These are phyloP conservation scores for Escovopsis sp. DNA, from an alignment of 2,329 filamentous ascomycete genomes.

Conservation along the genomic window DNA sequence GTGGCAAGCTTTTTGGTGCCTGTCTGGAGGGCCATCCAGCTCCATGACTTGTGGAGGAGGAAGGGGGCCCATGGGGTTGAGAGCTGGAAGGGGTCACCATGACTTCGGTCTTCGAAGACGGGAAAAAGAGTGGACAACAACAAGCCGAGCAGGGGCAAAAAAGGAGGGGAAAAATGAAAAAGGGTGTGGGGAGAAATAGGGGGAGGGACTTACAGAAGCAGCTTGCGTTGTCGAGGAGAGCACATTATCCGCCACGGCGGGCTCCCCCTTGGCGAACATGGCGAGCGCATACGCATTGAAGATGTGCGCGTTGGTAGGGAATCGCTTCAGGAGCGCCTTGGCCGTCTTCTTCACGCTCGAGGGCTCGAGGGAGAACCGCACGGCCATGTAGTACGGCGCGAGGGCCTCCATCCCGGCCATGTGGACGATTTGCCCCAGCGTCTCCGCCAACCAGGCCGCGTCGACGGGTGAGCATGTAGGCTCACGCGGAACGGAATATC, in stretches of 20 bases:
- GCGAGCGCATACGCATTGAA: slow-evolving; percentile 71
- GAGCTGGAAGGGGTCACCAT: slow-evolving; percentile 8
- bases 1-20: slow-evolving; percentile 20
- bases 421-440: slow-evolving; percentile 44
- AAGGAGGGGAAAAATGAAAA: no score
- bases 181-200: not conserved
- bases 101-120: no score
- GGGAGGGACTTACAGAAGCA: slow-evolving; percentile 13
- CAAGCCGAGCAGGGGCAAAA: no score
- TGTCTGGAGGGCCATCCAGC: slow-evolving; percentile 47
- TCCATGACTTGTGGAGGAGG: slow-evolving; percentile 44
- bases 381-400: slow-evolving; percentile 54
- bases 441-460: slow-evolving; percentile 33
- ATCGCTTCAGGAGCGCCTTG: slow-evolving; percentile 56
- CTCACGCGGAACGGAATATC: slow-evolving; percentile 15
- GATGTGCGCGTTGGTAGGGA: slow-evolving; percentile 46
- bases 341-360: slow-evolving; percentile 50
- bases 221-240: slow-evolving; percentile 45
- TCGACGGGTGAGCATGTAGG: slow-evolving; percentile 13
- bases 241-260: slow-evolving; percentile 44
- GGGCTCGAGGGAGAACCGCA: slow-evolving; percentile 43
- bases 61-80: slow-evolving; percentile 9
- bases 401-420: slow-evolving; percentile 23
- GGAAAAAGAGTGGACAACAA: no score
- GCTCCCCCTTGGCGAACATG: slow-evolving; percentile 44